Base-by-base conservation (phyloP, 257 asterid genomes). In the Solanum pimpinellifolium region DNA sequence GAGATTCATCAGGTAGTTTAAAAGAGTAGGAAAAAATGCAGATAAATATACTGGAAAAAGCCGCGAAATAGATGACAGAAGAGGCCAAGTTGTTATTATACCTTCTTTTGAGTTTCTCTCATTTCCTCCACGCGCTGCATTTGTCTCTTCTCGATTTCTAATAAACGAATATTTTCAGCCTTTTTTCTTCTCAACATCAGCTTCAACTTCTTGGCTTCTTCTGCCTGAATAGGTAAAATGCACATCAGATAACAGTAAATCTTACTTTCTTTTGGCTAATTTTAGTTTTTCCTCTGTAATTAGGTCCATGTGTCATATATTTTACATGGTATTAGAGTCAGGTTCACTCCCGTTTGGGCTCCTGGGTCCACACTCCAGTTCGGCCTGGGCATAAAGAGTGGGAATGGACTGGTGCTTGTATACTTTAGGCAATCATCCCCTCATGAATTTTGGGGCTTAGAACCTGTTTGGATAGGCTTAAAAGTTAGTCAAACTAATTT, bases 71-170 rank as follows among this genome's bases (percentile, higher is more conserved):
- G 65, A 77, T 59, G 18, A 15, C 25, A 72, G 31, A 77, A 66
- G 85, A 14, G 59, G 82, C 68, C 74, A 86, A 75, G 35, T 42
- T 35, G 16, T 33, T 87, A 23, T 33, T 87, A 23, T 8, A 97
- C 99, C 99, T 96, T 93, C 92, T 94, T 95, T 85, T 97, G 94
- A 75, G 90, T 88, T 87, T 89, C 92, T 60, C 99, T 91, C 56
- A 96, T 91, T 93, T 97, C 99, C 87, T 96, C 97, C 78, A 96
- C n/a, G 27, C 98, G 97, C 88, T 93, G 89, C 81, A 94, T 95
- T 88, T 93, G 98, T 91, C 99, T 95, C 91, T 93, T 94, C 93
- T 97, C 97, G 97, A 97, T 92, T 88, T 96, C 99, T 89, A 91
- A 81, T 86, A 94, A 47, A 35, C 96, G 98, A 93, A 88, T 66